phyloP scores from a whole-genome alignment of 169 alveolate genomes.

The Neospora caninum region DNA sequence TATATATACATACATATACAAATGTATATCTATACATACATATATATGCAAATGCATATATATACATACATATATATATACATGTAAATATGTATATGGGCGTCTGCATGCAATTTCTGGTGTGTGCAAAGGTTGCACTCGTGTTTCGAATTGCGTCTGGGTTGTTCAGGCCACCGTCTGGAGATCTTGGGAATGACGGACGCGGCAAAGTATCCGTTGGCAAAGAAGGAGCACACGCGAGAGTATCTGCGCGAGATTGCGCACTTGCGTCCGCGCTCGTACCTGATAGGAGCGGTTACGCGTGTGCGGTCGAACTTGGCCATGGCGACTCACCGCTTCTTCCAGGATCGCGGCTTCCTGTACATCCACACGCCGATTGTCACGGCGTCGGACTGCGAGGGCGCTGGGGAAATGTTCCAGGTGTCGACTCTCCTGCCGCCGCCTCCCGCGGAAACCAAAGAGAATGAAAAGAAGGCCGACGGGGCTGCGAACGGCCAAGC shows the following conservation, averaged over 20 bases:
- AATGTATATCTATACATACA: too few species aligned
- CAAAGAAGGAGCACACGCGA: constrained; percentile 92
- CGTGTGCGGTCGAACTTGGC: constrained; percentile 94
- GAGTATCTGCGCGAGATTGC: constrained; percentile 93
- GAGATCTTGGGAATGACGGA: constrained; percentile 87
- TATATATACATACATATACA: too few species aligned
- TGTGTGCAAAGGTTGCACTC: too few species aligned
- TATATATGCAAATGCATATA: too few species aligned
- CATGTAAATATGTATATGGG: too few species aligned
- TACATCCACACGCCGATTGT: constrained; percentile 98
- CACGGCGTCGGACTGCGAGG: constrained; percentile 99
- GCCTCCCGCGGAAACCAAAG: constrained; percentile 77
- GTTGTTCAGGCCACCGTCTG: constrained; percentile 69
- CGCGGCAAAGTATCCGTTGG: constrained; percentile 94
- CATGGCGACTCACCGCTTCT: constrained; percentile 95
- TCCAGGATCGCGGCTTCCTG: constrained; percentile 93
- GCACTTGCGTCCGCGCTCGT: constrained; percentile 97
- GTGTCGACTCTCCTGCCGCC: constrained; percentile 91
- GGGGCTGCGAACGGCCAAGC: constrained; percentile 37
- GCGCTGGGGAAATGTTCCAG: constrained; percentile 99
- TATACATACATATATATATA: too few species aligned
- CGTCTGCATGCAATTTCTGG: too few species aligned
- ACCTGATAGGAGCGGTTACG: constrained; percentile 93
- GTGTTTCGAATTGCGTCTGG: too few species aligned
- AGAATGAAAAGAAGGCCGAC: constrained; percentile 63